Percentiles rank a stretch among this genome's conserved stretches.
phyloP scores from a whole-genome alignment of 2,329 filamentous ascomycete species.

The Orbilia brochopaga region DNA sequence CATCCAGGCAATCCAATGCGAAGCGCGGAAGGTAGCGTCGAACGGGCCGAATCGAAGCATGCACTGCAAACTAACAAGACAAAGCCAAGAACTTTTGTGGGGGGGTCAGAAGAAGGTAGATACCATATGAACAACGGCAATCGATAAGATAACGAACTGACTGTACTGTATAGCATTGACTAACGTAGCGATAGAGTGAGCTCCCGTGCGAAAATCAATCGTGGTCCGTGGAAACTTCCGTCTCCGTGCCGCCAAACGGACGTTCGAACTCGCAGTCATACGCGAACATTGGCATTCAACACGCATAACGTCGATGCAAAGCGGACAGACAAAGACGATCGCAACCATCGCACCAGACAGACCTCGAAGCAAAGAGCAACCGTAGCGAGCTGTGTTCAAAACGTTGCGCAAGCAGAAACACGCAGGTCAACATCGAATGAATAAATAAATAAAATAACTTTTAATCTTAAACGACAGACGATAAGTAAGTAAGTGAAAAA shows the following conservation, averaged over 20 bases:
- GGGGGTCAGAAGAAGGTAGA: too few species aligned
- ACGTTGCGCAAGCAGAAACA: slow-evolving; percentile 8
- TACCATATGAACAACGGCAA: too few species aligned
- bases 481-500: slow-evolving; percentile 10
- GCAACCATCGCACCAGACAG: neutral
- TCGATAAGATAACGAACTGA: too few species aligned
- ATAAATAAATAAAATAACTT: slow-evolving; percentile 30
- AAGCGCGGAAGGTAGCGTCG: too few species aligned
- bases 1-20: too few species aligned
- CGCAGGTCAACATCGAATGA: neutral
- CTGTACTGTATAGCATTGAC: too few species aligned
- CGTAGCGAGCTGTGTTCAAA: slow-evolving; percentile 12
- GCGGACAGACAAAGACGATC: slow-evolving; percentile 2
- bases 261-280: neutral
- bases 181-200: too few species aligned
- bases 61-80: neutral
- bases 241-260: neutral
- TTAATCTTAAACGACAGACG: slow-evolving; percentile 45
- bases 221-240: neutral
- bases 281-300: slow-evolving; percentile 7
- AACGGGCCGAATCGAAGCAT: too few species aligned
- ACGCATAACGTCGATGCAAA: slow-evolving; percentile 10
- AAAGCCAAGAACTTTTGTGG: neutral
- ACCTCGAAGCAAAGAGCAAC: neutral
- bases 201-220: too few species aligned